Evolutionary conservation across 2,329 filamentous ascomycete species (phyloP).

Genomic region (Phoma sp.): DNA sequence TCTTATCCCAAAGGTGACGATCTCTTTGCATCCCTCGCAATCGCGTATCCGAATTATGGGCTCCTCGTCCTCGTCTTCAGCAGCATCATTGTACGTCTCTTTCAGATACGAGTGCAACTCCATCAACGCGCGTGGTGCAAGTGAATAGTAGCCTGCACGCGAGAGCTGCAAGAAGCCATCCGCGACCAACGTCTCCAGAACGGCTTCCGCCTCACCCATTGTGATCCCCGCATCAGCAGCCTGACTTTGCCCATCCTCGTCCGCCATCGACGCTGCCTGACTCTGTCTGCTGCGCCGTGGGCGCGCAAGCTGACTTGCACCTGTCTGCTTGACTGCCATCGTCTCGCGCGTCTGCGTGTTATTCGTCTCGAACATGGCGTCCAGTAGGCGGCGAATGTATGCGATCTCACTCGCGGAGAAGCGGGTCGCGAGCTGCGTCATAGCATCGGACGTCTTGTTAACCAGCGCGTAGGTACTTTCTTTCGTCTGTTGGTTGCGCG

Average conservation of each 20-base stretch:
- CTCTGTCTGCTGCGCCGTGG: constrained; percentile 36
- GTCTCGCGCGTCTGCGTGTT: constrained; percentile 82
- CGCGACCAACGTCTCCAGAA: constrained; percentile 72
- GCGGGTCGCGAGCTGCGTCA: constrained; percentile 86
- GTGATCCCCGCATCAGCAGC: constrained; percentile 63
- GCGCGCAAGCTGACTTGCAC: constrained; percentile 73
- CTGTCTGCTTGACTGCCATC: constrained; percentile 79
- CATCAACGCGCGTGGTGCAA: constrained; percentile 79
- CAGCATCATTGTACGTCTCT: constrained; percentile 79
- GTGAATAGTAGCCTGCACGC: constrained; percentile 71
- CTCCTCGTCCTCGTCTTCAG: constrained; percentile 59
- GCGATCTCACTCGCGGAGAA: constrained; percentile 83
- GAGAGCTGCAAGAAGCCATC: constrained; percentile 88
- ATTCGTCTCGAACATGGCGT: constrained; percentile 88
- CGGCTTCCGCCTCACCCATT: constrained; percentile 75
- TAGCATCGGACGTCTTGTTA: constrained; percentile 76
- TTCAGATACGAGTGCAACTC: constrained; percentile 84
- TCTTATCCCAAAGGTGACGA: constrained; percentile 70
- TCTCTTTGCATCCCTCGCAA: constrained; percentile 86
- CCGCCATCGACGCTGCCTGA: constrained; percentile 29
- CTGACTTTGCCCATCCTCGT: constrained; percentile 41
- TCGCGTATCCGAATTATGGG: constrained; percentile 73
- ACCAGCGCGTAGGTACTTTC: constrained; percentile 80
- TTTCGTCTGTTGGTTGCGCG: constrained; percentile 69
- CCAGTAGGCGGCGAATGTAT: constrained; percentile 85